These are phyloP conservation scores for Sphagnurus paluster DNA, from an alignment of 1,284 basidiomycete genomes.

Conservation along the genomic window DNA sequence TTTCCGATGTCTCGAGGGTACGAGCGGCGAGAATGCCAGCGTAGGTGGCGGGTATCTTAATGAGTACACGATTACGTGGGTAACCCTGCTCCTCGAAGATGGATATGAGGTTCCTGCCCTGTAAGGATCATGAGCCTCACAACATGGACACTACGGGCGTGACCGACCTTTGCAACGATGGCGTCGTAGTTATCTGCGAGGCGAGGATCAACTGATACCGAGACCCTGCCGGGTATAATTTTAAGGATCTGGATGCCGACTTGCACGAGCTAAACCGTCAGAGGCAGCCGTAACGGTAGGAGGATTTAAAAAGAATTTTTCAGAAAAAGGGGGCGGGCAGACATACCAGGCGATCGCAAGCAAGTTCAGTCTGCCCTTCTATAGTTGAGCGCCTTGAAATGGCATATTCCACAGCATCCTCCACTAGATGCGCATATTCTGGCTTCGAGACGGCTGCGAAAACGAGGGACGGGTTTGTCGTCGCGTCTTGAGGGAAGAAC, in stretches of 20 bases:
- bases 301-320: no score
- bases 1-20: constrained; percentile 22
- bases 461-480: constrained; percentile 35
- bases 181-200: constrained; percentile 26
- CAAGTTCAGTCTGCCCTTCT: constrained; percentile 24
- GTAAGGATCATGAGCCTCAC: not conserved
- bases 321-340: not conserved
- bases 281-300: not conserved
- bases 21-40: constrained; percentile 31
- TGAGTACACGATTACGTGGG: constrained; percentile 28
- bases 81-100: constrained; percentile 30
- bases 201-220: constrained; percentile 34
- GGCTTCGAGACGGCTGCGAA: constrained; percentile 30
- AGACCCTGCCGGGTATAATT: constrained; percentile 33
- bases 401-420: constrained; percentile 28
- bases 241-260: constrained; percentile 29
- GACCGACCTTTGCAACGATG: constrained; percentile 27
- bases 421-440: constrained; percentile 29
- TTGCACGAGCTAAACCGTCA: constrained; percentile 28
- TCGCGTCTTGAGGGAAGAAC: constrained; percentile 33
- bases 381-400: constrained; percentile 12
- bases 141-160: not conserved
- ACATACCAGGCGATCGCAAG: constrained; percentile 31
- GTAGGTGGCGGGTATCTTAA: constrained; percentile 36
- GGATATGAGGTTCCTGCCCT: constrained; percentile 24